phyloP scores from a whole-genome alignment of 2,329 filamentous ascomycete species.

The Clonostachys sp. region DNA sequence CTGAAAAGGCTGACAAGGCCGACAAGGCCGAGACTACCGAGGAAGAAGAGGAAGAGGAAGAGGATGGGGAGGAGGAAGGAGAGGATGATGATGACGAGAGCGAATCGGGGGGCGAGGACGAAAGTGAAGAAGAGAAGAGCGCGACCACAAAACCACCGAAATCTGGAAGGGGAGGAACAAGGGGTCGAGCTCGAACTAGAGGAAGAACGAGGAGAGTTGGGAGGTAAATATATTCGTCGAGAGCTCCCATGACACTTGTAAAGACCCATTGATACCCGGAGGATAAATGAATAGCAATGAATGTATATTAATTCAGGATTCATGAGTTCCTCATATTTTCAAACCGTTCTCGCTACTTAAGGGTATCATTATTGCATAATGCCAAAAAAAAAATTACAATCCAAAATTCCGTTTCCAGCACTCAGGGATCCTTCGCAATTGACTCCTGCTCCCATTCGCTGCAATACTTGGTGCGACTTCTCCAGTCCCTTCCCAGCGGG shows the following conservation, averaged over 20 bases:
- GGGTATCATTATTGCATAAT: background rate
- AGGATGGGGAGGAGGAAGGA: conserved; percentile 27
- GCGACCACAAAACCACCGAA: background rate
- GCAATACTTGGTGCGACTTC: conserved; percentile 23
- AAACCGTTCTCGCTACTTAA: background rate
- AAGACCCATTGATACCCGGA: background rate
- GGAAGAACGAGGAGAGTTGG: conserved; percentile 1
- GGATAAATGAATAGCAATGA: background rate
- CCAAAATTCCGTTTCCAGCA: too few relatives aligned
- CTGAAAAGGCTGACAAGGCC: conserved; percentile 4
- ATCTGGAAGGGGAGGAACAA: conserved; percentile 11
- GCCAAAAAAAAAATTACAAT: too few relatives aligned
- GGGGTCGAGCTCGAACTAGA: conserved; percentile 8
- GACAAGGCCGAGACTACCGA: conserved; percentile 21
- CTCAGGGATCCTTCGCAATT: too few relatives aligned
- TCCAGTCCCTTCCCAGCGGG: conserved; percentile 31
- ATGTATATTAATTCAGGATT: background rate
- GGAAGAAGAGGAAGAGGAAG: conserved; percentile 17
- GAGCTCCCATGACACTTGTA: background rate
- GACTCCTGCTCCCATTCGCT: conserved; percentile 35
- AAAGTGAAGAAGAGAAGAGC: conserved; percentile 14
- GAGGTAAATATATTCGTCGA: too few relatives aligned
- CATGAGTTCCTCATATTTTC: background rate
- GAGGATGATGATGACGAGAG: conserved; percentile 27
- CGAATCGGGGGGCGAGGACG: conserved; percentile 5